Conservation (phyloP, 345 rosid genomes). For the Jatropha curcas region DNA sequence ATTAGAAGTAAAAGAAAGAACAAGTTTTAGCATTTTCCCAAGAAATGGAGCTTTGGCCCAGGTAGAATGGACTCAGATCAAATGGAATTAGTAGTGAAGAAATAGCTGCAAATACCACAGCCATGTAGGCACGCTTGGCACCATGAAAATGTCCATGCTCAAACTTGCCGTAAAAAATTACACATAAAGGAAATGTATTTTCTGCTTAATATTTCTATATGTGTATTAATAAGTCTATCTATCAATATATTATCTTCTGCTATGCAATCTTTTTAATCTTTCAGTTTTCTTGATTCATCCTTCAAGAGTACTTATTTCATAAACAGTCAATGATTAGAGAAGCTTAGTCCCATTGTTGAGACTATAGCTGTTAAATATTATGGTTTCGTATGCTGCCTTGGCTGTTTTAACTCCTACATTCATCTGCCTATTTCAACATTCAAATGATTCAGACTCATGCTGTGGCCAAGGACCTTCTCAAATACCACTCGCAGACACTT, state of each 20-base stretch:
- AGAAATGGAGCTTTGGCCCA: no score
- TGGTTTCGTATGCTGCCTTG: not conserved
- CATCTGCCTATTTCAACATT: constrained; percentile 12
- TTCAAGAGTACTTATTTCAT: not conserved
- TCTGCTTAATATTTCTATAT: no score
- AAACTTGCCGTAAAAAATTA: no score
- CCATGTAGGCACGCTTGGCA: no score
- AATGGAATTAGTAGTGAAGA: no score
- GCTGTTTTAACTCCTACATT: constrained; percentile 4
- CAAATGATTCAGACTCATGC: constrained; percentile 65
- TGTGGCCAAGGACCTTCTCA: constrained; percentile 89
- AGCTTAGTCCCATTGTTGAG: not conserved
- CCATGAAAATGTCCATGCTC: no score
- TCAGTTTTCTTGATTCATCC: not conserved
- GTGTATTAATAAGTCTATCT: no score
- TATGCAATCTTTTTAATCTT: not conserved
- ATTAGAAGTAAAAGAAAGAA: no score
- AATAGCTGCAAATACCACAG: no score
- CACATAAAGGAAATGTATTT: no score
- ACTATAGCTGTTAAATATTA: not conserved
- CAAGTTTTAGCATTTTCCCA: no score
- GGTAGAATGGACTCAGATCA: no score
- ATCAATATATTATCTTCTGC: not conserved
- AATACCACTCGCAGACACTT: constrained; percentile 81
- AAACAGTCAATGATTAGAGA: not conserved